Percentiles rank a stretch among this genome's conserved stretches.
phyloP scores from a whole-genome alignment of 2,329 filamentous ascomycete genomes.

The Colletotrichum kahawae region DNA sequence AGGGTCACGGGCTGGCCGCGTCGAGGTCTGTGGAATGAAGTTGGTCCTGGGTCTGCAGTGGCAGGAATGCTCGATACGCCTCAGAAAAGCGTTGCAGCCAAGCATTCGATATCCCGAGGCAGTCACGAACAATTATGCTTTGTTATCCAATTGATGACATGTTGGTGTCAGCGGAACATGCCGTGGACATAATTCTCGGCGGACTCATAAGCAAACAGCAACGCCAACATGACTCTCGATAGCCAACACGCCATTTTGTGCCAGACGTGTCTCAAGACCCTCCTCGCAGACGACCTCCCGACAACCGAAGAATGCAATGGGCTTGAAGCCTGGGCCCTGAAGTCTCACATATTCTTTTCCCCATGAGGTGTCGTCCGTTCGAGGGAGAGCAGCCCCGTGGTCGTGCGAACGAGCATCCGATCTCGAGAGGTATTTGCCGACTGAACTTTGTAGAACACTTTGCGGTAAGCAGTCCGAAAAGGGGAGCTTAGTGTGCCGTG shows the following conservation, averaged over 20 bases:
- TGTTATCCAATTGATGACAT: background rate
- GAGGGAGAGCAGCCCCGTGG: background rate
- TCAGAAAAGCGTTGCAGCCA: background rate
- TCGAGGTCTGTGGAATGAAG: slow-evolving; percentile 5
- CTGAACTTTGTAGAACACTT: background rate
- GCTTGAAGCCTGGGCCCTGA: slow-evolving; percentile 8
- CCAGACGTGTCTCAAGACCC: slow-evolving; percentile 19
- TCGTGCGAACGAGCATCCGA: background rate
- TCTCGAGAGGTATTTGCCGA: background rate
- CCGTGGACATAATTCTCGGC: background rate
- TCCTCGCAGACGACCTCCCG: slow-evolving; percentile 8
- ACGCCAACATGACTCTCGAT: background rate
- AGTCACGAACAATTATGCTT: background rate
- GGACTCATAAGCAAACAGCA: background rate
- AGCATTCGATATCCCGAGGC: background rate
- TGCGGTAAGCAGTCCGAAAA: background rate
- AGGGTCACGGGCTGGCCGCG: background rate
- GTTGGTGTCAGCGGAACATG: background rate
- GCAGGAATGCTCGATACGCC: background rate
- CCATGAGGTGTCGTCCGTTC: background rate
- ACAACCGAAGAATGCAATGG: slow-evolving; percentile 18
- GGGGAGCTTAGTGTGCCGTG: background rate
- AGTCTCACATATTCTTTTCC: slow-evolving; percentile 5
- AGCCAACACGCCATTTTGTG: slow-evolving; percentile 12
- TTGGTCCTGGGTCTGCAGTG: background rate